Evolutionary conservation across 371 early-diverging fungal genomes (phyloP).

Genomic region (Sporodiniella umbellata): DNA sequence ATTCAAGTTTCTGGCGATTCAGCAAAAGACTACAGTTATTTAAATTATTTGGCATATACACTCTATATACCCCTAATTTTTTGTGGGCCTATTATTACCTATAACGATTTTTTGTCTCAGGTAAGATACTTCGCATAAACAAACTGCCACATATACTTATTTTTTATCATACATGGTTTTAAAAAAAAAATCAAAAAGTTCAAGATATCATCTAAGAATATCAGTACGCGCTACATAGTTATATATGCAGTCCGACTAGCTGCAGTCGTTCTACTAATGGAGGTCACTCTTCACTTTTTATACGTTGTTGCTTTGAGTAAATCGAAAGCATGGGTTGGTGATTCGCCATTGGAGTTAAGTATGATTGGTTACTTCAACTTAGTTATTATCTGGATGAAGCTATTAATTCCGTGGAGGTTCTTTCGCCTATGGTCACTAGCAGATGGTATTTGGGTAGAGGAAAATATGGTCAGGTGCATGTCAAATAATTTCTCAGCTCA

Average conservation of each 20-base stretch:
- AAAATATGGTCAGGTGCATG: constrained; percentile 95
- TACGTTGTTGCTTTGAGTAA: constrained; percentile 87
- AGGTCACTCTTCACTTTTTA: constrained; percentile 73
- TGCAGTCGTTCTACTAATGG: constrained; percentile 68
- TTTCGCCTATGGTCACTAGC: constrained; percentile 89
- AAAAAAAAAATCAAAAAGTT: no score
- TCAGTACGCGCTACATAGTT: constrained; percentile 32
- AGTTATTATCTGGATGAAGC: constrained; percentile 86
- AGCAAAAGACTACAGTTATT: constrained; percentile 60
- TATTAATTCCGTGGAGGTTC: constrained; percentile 92
- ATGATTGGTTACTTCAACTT: constrained; percentile 83
- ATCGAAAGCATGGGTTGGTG: constrained; percentile 72
- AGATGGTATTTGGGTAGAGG: constrained; percentile 82
- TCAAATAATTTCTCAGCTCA: constrained; percentile 87
- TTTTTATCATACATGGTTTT: no score
- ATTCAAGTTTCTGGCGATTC: constrained; percentile 39
- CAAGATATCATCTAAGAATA: constrained; percentile 41
- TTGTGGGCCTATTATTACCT: constrained; percentile 90
- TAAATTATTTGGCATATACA: constrained; percentile 70
- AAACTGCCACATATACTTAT: no score
- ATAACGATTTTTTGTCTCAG: constrained; percentile 80
- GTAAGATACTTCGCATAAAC: no score
- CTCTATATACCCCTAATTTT: constrained; percentile 83
- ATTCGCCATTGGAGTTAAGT: constrained; percentile 71
- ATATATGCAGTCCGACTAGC: constrained; percentile 54